These are phyloP conservation scores for Yarrowia deformans DNA, from an alignment of 805 yeast genomes.

Conservation along the genomic window DNA sequence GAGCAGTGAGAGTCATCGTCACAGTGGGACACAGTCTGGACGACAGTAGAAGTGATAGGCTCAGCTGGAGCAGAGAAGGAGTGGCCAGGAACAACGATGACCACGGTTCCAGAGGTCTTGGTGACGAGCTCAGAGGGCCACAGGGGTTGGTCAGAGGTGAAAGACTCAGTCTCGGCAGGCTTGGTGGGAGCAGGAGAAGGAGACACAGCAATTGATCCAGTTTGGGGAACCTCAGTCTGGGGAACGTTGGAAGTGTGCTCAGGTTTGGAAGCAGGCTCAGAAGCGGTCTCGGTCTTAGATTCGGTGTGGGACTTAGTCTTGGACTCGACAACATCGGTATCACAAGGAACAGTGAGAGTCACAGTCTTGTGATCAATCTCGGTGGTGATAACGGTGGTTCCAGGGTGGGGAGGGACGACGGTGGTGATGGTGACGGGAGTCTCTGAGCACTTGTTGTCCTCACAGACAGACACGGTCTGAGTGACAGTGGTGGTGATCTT, in stretches of 20 bases:
- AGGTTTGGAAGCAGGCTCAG: neutral
- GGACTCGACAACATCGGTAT: neutral
- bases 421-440: conserved; percentile 34
- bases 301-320: neutral
- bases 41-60: conserved; percentile 3
- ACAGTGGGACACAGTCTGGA: conserved; percentile 11
- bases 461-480: conserved; percentile 22
- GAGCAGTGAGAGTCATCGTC: neutral
- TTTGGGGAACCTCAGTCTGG: neutral
- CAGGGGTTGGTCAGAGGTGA: conserved; percentile 2
- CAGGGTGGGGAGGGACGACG: conserved; percentile 27
- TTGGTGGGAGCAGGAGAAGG: neutral
- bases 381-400: conserved; percentile 18
- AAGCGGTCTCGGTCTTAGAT: neutral
- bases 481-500: conserved; percentile 35
- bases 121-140: conserved; percentile 6
- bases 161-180: conserved; percentile 2
- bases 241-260: neutral
- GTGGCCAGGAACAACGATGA: conserved; percentile 11
- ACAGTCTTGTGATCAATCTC: conserved; percentile 30
- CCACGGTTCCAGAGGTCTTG: conserved; percentile 22
- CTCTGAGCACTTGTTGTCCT: conserved; percentile 20
- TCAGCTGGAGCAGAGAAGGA: neutral
- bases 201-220: neutral
- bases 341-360: conserved; percentile 33